Evolutionary conservation across 2,329 filamentous ascomycete genomes (phyloP).

Genomic region (Onygenales sp.): DNA sequence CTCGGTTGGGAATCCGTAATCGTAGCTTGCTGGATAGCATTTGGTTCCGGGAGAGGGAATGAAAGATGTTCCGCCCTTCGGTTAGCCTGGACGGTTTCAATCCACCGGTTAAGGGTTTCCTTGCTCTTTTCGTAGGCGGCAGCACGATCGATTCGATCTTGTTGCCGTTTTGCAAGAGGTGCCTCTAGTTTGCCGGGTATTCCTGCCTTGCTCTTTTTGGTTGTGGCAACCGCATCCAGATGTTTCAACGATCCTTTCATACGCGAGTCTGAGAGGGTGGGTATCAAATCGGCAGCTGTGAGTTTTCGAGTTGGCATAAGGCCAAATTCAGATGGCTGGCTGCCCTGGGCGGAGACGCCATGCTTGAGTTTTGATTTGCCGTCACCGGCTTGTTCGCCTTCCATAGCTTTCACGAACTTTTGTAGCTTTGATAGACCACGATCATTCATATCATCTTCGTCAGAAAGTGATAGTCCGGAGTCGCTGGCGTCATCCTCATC

Average conservation of each 20-base stretch:
- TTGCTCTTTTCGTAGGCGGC: constrained; percentile 87
- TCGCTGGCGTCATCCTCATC: constrained; percentile 35
- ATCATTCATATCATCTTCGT: constrained; percentile 37
- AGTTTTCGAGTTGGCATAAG: constrained; percentile 56
- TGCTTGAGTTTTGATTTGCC: constrained; percentile 21
- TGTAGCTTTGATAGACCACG: constrained; percentile 55
- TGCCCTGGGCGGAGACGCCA: constrained; percentile 46
- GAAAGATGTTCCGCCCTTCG: constrained; percentile 80
- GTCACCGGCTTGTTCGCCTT: constrained; percentile 25
- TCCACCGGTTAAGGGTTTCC: constrained; percentile 82
- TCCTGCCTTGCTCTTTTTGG: constrained; percentile 42
- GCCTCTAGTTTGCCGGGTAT: constrained; percentile 65
- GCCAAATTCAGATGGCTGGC: constrained; percentile 51
- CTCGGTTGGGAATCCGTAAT: constrained; percentile 52
- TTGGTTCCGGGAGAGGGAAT: constrained; percentile 73
- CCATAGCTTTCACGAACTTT: constrained; percentile 59
- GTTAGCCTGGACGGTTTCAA: constrained; percentile 90
- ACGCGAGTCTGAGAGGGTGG: constrained; percentile 61
- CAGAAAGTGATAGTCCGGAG: constrained; percentile 40
- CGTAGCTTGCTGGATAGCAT: constrained; percentile 47
- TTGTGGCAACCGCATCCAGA: constrained; percentile 36
- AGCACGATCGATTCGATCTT: constrained; percentile 70
- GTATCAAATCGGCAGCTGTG: constrained; percentile 64
- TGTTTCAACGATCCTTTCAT: constrained; percentile 73
- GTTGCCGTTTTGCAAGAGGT: constrained; percentile 74